Conservation (phyloP, 108 stramenopile genomes). For the Epithemia pelagica region DNA sequence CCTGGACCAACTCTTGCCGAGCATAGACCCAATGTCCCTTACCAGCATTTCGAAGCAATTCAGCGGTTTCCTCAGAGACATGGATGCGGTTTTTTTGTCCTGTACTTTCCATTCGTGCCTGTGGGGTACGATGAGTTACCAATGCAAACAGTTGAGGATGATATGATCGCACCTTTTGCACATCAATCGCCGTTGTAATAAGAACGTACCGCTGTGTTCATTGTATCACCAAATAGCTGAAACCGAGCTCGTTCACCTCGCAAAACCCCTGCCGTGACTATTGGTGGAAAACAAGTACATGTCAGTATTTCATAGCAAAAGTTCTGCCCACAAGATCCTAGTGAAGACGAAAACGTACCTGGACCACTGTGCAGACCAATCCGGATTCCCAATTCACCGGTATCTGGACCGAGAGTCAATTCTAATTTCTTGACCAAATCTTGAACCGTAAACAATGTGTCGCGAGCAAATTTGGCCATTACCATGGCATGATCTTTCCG, state of each 20-base stretch:
- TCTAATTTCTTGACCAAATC: conserved; percentile 13
- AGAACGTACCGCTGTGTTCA: conserved; percentile 43
- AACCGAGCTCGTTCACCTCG: conserved; percentile 4
- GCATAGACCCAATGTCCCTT: conserved; percentile 29
- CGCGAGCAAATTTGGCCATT: conserved; percentile 25
- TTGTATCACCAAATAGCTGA: conserved; percentile 47
- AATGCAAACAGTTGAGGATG: not conserved
- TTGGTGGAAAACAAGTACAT: too few species aligned
- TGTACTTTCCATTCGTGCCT: conserved; percentile 38
- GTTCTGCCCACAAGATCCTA: too few species aligned
- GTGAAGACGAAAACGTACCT: conserved; percentile 17
- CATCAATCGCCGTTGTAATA: not conserved
- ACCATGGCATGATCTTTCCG: conserved; percentile 24
- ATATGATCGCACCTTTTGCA: not conserved
- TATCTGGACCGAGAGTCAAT: conserved; percentile 20
- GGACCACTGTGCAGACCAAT: conserved; percentile 48
- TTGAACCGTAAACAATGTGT: conserved; percentile 7
- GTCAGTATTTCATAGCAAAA: too few species aligned
- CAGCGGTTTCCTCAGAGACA: conserved; percentile 14
- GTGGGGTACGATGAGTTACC: conserved; percentile 3
- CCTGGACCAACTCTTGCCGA: conserved; percentile 30
- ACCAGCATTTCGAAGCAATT: conserved; percentile 6
- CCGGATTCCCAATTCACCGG: conserved; percentile 29
- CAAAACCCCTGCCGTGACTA: conserved; percentile 4
- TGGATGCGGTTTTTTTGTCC: conserved; percentile 10